These are phyloP conservation scores for Xylariaceae sp. DNA, from an alignment of 2,329 filamentous ascomycete genomes.

Conservation along the genomic window DNA sequence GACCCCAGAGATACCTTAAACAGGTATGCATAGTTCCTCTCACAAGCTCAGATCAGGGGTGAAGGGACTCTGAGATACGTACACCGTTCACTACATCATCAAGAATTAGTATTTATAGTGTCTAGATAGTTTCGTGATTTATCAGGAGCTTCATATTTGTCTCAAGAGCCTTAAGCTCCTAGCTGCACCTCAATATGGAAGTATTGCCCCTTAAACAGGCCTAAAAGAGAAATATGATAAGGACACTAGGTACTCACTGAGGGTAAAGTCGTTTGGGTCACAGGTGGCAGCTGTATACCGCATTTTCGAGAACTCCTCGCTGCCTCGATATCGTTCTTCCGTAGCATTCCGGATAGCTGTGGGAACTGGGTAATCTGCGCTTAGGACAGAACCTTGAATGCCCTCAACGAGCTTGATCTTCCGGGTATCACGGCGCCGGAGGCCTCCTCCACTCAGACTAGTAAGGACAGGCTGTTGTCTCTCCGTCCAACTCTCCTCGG, in stretches of 20 bases:
- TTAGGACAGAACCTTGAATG: conserved; percentile 76
- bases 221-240: too few species aligned
- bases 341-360: conserved; percentile 94
- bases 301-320: conserved; percentile 96
- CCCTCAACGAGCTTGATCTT: conserved; percentile 91
- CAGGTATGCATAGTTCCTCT: too few species aligned
- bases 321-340: conserved; percentile 84
- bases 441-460: conserved; percentile 47
- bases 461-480: not conserved
- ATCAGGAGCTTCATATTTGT: too few species aligned
- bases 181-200: too few species aligned
- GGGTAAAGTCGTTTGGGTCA: conserved; percentile 93
- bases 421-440: conserved; percentile 88
- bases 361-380: conserved; percentile 91
- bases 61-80: too few species aligned
- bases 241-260: too few species aligned
- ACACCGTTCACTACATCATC: conserved; percentile 85
- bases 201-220: too few species aligned
- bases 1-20: too few species aligned
- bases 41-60: too few species aligned
- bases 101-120: too few species aligned
- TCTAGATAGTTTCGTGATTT: too few species aligned
- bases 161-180: too few species aligned
- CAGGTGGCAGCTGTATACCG: conserved; percentile 94
- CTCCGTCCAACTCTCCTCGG: not conserved